Base-by-base conservation (phyloP, 306 rosid species). In the Carpinus fangiana region DNA sequence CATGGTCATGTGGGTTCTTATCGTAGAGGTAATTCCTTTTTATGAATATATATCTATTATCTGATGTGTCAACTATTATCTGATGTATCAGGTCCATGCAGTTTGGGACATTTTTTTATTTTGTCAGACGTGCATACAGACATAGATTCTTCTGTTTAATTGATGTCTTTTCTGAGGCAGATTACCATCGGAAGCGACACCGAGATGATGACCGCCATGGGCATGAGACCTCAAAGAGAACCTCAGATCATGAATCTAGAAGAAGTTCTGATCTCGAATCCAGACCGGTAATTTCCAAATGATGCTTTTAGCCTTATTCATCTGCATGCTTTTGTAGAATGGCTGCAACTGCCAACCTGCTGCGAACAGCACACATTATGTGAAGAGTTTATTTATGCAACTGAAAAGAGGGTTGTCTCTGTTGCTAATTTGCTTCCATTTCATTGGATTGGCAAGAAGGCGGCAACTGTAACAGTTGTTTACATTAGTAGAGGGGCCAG, bases 191-290 rank as follows among this genome's bases (percentile, higher is more conserved):
- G 82, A 94, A 94, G 84, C 88, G 98, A 79, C 62, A 86, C 66
- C 88, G 95, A 67, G 97, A 94, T 76, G 98, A 92, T 84, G 97
- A 92, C 62, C 88, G 84, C 81, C 97, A 82, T 75, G 82, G 84
- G 13, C 79, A 90, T 8, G 97, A 90, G 72, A 48, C 82, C 81
- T 86, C 92, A 54, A 94, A 89, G 89, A 86, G 95, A 78, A 76
- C 75, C 38, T 87, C 93, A n/a, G 93, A 89, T 84, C 81, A 83
- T 72, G 97, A 94, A 65, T 79, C 93, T 31, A 87, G 88, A 83
- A 92, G 91, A 83, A 89, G 80, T 83, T 56, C 96, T 68, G 91
- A 94, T 83, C 90, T 81, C 5, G 97, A 94, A 73, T 88, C 97
- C 23, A 84, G 97, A 87, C 98, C 87, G 87, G 97, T 92, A 92